Evolutionary conservation across 2,329 filamentous ascomycete genomes (phyloP).

Genomic region (Epichloe uncinata): DNA sequence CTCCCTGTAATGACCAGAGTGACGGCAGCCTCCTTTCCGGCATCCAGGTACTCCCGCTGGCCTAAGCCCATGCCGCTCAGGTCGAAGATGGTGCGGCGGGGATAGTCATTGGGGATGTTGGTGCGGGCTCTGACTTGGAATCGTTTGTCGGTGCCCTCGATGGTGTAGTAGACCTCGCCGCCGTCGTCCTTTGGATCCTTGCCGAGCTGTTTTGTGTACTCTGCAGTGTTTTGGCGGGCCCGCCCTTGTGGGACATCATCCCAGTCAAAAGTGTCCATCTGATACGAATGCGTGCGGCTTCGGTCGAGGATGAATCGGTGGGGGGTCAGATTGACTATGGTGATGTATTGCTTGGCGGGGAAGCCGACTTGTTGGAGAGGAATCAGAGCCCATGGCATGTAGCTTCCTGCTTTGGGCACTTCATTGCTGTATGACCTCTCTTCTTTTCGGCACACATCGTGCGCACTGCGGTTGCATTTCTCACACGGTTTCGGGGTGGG

Average conservation of each 20-base stretch:
- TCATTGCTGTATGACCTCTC: conserved; percentile 6
- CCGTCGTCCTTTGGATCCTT: conserved; percentile 13
- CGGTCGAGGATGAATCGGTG: conserved; percentile 15
- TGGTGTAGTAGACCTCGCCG: conserved; percentile 19
- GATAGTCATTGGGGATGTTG: conserved; percentile 15
- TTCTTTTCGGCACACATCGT: conserved; percentile 2
- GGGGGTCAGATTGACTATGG: conserved; percentile 22
- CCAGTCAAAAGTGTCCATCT: conserved; percentile 20
- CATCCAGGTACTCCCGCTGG: conserved; percentile 20
- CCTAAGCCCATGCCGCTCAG: conserved; percentile 19
- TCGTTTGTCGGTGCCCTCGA: conserved; percentile 17
- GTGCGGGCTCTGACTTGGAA: conserved; percentile 19
- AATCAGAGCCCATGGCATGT: conserved; percentile 7
- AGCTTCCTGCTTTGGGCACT: conserved; percentile 1
- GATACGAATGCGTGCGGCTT: conserved; percentile 17
- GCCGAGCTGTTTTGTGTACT: conserved; percentile 12
- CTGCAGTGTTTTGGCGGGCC: conserved; percentile 17
- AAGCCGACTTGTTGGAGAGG: conserved; percentile 3
- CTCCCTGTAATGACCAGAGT: conserved; percentile 24
- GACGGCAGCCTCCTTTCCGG: conserved; percentile 17
- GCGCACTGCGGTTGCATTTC: neutral
- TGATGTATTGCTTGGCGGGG: conserved; percentile 15
- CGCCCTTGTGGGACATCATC: conserved; percentile 20
- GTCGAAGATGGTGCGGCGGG: conserved; percentile 16
- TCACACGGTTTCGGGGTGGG: neutral